Percentiles rank a stretch among this genome's conserved stretches.
phyloP scores from a whole-genome alignment of 2,329 filamentous ascomycete species.

The Fusarium buharicum region DNA sequence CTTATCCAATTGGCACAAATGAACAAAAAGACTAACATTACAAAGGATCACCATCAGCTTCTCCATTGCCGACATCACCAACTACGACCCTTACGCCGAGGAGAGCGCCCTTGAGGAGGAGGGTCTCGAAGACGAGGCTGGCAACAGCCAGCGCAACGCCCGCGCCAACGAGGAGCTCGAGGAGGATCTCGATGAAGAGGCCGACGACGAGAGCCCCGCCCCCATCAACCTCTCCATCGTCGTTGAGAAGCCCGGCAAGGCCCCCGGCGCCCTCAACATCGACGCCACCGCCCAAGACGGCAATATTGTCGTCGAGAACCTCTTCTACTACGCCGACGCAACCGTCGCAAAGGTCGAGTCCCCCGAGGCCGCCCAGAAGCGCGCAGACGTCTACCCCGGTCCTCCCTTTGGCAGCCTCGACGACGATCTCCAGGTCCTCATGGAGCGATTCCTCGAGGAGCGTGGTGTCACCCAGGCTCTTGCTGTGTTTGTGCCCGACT shows the following conservation, averaged over 20 bases:
- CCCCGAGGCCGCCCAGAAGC: slow-evolving; percentile 79
- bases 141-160: slow-evolving; percentile 62
- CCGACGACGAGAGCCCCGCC: slow-evolving; percentile 70
- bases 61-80: slow-evolving; percentile 55
- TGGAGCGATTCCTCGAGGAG: slow-evolving; percentile 96
- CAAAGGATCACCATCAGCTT: slow-evolving; percentile 57
- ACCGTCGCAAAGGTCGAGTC: slow-evolving; percentile 79
- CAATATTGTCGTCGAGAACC: slow-evolving; percentile 86
- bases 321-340: slow-evolving; percentile 85
- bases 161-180: slow-evolving; percentile 49
- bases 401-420: slow-evolving; percentile 95
- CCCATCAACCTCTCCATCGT: slow-evolving; percentile 87
- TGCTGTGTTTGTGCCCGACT: slow-evolving; percentile 92
- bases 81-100: slow-evolving; percentile 53
- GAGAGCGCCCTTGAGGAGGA: slow-evolving; percentile 55
- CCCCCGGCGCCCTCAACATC: slow-evolving; percentile 79
- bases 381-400: slow-evolving; percentile 84
- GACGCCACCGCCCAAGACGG: slow-evolving; percentile 89
- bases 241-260: slow-evolving; percentile 83
- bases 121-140: slow-evolving; percentile 54
- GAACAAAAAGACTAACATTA: slow-evolving; percentile 34
- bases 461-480: slow-evolving; percentile 88
- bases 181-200: slow-evolving; percentile 58
- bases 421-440: slow-evolving; percentile 90
- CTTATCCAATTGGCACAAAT: slow-evolving; percentile 1